Base-by-base conservation (phyloP, 2,329 filamentous ascomycete genomes). In the Epichloe amarillans region DNA sequence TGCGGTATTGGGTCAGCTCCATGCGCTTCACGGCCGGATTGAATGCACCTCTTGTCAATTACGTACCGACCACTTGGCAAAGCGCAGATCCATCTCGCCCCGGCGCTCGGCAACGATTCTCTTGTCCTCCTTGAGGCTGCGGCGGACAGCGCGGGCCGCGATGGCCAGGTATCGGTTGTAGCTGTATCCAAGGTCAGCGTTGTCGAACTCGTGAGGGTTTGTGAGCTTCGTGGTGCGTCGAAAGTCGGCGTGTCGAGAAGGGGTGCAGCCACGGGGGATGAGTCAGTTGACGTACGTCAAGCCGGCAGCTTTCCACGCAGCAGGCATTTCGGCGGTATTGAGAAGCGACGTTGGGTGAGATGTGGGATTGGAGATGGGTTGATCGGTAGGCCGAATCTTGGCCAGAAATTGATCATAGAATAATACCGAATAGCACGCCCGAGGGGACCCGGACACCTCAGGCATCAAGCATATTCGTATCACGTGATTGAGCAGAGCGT, bases 151-250 rank as follows among this genome's bases (percentile, higher is more conserved):
- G 72, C 90, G 89, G 72, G 90, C 83, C 66, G 93, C 89, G 74
- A 98, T 82, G 67, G 90, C 83, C 69, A 98, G 84, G 84, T 96
- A 97, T 77, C 90, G 93, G 85, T 98, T 98, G 88, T 98, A 98
- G 76, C 93, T 98, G 45, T 21, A 35, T 37, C 37, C 17, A 21
- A 48, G n/a, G 46, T 53, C 40, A 53, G 52, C 52, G 17, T 45
- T 12, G 33, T 14, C 15, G 38, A 42, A 33, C 15, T 37, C 19
- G 35, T 7, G 12, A 54, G 53, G 51, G 45, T 46, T 40, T 49
- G 17, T 15, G 33, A 30, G 50, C 10, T 19, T 40, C 47, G 33
- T 30, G 48, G 23, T 37, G 35, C 47, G 39, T 48, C 21, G 40
- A 23, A 37, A 40, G 23, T 47, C 23, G 38, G 26, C 14, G 21